Percentiles rank a stretch among this genome's conserved stretches.
Conservation (phyloP, 1,284 basidiomycete genomes). For the Irpex sp. region DNA sequence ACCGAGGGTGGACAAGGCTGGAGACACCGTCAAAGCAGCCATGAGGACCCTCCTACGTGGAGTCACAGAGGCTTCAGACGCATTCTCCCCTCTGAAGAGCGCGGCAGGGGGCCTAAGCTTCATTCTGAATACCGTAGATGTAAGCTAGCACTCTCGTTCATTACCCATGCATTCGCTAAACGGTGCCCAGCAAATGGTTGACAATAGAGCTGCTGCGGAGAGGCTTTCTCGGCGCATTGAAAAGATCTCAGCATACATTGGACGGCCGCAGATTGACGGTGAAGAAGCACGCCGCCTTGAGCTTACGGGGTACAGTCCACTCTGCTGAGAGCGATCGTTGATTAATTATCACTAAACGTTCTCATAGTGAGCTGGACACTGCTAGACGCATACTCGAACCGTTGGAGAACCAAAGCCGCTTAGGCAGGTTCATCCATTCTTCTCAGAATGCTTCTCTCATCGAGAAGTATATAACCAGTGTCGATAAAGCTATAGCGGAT, state of each 20-base stretch:
- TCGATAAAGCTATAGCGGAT: background rate
- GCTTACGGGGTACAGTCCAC: background rate
- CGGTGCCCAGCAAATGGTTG: background rate
- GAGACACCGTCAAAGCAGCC: background rate
- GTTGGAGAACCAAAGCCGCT: background rate
- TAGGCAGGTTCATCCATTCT: background rate
- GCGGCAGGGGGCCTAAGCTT: background rate
- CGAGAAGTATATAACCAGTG: background rate
- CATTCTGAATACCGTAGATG: background rate
- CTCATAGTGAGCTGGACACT: background rate
- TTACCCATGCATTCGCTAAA: background rate
- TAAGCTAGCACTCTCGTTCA: background rate
- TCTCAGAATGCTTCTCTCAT: background rate
- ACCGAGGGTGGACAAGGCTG: too few species aligned
- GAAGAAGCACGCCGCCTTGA: background rate
- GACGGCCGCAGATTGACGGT: background rate
- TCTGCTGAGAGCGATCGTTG: too few species aligned
- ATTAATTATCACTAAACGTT: too few species aligned
- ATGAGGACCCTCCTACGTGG: background rate
- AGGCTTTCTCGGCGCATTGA: background rate
- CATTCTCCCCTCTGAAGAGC: background rate
- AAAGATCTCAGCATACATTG: background rate
- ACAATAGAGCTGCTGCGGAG: background rate
- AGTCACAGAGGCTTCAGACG: background rate
- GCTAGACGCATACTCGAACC: background rate